These are phyloP conservation scores for Suhomyces sp. DNA, from an alignment of 805 yeast species.

Conservation along the genomic window DNA sequence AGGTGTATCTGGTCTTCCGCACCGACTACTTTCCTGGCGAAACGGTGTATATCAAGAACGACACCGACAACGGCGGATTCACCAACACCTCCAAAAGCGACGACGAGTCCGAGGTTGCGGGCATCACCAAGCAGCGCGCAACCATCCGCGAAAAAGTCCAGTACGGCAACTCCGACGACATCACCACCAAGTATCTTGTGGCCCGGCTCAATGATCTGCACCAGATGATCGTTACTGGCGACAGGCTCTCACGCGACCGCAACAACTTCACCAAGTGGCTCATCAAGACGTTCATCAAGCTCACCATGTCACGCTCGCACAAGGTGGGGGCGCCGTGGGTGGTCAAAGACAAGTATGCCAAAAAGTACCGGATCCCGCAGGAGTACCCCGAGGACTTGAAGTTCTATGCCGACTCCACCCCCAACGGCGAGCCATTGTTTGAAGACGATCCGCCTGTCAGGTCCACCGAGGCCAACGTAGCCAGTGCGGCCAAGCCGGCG, in stretches of 20 bases:
- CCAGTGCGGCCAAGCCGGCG: background rate
- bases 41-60: slow-evolving; percentile 54
- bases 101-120: slow-evolving; percentile 3
- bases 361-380: slow-evolving; percentile 60
- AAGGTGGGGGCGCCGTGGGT: slow-evolving; percentile 97
- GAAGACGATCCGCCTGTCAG: slow-evolving; percentile 9
- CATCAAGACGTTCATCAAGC: slow-evolving; percentile 82
- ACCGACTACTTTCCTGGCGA: slow-evolving; percentile 92
- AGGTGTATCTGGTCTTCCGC: slow-evolving; percentile 72
- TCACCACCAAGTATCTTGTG: slow-evolving; percentile 63
- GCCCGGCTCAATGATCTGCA: slow-evolving; percentile 50
- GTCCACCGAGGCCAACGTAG: background rate
- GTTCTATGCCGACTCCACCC: slow-evolving; percentile 34
- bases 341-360: slow-evolving; percentile 74
- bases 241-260: slow-evolving; percentile 77
- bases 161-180: slow-evolving; percentile 49
- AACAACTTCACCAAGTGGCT: slow-evolving; percentile 85
- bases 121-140: slow-evolving; percentile 45
- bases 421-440: slow-evolving; percentile 27
- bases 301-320: slow-evolving; percentile 70
- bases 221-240: slow-evolving; percentile 69
- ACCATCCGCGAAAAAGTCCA: slow-evolving; percentile 83
- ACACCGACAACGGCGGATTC: background rate
- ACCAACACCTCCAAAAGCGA: background rate
- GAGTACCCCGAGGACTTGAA: slow-evolving; percentile 56